Evolutionary conservation across 2,329 filamentous ascomycete genomes (phyloP).

Genomic region (Cercospora zeae-maydis): DNA sequence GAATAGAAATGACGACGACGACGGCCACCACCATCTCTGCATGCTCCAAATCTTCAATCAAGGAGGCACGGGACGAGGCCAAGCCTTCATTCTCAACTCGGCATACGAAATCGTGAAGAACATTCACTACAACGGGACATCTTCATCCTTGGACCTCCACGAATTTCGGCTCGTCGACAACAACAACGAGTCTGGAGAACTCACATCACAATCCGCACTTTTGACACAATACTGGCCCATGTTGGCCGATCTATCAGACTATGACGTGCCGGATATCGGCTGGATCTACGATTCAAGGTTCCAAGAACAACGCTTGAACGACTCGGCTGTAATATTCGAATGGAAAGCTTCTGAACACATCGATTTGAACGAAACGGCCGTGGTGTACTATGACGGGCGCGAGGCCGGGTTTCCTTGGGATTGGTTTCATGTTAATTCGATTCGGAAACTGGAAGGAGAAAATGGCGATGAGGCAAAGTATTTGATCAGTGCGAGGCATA

Average conservation of each 20-base stretch:
- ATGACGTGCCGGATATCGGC: slow-evolving; percentile 6
- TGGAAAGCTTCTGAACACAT: slow-evolving; percentile 46
- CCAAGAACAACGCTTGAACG: slow-evolving; percentile 45
- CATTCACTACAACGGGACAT: slow-evolving; percentile 15
- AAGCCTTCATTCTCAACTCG: background rate
- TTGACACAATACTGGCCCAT: background rate
- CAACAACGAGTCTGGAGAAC: background rate
- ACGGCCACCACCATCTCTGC: background rate
- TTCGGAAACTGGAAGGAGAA: slow-evolving; percentile 36
- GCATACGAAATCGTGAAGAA: background rate
- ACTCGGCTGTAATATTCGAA: slow-evolving; percentile 41
- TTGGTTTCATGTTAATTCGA: slow-evolving; percentile 38
- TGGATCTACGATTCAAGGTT: slow-evolving; percentile 35
- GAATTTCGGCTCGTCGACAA: slow-evolving; percentile 35
- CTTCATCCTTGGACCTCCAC: slow-evolving; percentile 37
- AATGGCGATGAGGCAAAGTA: slow-evolving; percentile 35
- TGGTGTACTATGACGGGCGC: background rate
- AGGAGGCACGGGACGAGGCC: background rate
- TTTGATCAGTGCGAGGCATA: slow-evolving; percentile 40
- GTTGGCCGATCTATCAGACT: background rate
- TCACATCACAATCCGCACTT: background rate
- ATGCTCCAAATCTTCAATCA: background rate
- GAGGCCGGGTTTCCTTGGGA: background rate
- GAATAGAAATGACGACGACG: background rate
- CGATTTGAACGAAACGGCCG: slow-evolving; percentile 20